Conservation (phyloP, 441 rosid species). For the Flueggea neowawraea region DNA sequence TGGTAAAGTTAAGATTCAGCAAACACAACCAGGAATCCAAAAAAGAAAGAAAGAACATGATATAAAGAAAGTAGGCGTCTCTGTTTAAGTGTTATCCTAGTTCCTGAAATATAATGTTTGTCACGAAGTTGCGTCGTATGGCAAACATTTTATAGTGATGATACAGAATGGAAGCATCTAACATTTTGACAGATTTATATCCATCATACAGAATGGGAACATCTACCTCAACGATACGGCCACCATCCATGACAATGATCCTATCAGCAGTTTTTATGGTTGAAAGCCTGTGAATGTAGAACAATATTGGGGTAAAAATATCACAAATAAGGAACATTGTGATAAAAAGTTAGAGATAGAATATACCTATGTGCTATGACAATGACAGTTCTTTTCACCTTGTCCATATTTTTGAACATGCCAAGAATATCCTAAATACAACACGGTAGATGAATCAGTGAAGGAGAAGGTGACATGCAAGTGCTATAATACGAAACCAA, state of each 20-base stretch:
- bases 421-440: conserved; percentile 67
- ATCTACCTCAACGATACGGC: conserved; percentile 72
- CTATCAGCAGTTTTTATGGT: conserved; percentile 87
- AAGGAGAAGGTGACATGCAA: not conserved
- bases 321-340: not conserved
- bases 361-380: conserved; percentile 84
- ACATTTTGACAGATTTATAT: not conserved
- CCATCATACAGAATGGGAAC: not conserved
- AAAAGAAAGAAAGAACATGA: too few relatives aligned
- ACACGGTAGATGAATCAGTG: conserved; percentile 1
- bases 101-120: too few relatives aligned
- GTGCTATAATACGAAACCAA: not conserved
- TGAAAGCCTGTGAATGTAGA: conserved; percentile 54
- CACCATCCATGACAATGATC: conserved; percentile 85
- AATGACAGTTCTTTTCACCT: conserved; percentile 47
- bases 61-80: too few relatives aligned
- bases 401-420: conserved; percentile 32
- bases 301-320: not conserved
- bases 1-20: too few relatives aligned
- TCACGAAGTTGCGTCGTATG: too few relatives aligned
- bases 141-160: not conserved
- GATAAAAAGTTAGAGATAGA: conserved; percentile 4
- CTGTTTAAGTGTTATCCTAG: too few relatives aligned
- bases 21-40: too few relatives aligned
- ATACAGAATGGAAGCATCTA: not conserved